phyloP scores from a whole-genome alignment of 345 rosid species.

The Psidium guajava region DNA sequence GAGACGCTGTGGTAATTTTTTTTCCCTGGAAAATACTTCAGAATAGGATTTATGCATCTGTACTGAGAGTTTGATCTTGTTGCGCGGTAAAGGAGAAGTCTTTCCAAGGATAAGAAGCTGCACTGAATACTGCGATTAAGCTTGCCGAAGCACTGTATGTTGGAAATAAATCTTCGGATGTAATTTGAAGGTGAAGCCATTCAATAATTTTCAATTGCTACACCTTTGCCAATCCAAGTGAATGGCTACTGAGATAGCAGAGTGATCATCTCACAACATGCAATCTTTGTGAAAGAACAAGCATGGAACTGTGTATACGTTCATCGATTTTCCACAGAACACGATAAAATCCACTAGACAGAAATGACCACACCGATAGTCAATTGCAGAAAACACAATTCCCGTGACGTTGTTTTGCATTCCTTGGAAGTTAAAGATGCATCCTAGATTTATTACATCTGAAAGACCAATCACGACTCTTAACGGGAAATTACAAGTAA shows the following conservation, averaged over 20 bases:
- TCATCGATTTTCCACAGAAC: neutral
- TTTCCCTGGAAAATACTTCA: neutral
- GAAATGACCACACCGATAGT: neutral
- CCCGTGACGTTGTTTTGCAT: neutral
- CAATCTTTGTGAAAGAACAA: neutral
- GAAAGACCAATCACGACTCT: neutral
- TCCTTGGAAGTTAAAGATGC: neutral
- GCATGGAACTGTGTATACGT: neutral
- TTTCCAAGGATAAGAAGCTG: neutral
- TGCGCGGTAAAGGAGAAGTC: neutral
- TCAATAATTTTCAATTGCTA: neutral
- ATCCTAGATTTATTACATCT: too few species aligned
- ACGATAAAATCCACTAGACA: neutral
- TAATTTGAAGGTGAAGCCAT: neutral
- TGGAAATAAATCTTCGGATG: neutral
- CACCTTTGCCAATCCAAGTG: neutral
- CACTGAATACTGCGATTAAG: neutral
- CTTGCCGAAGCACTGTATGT: neutral
- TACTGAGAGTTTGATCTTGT: neutral
- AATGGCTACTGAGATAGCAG: neutral
- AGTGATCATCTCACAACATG: neutral
- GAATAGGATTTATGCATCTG: neutral
- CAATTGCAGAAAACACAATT: neutral
- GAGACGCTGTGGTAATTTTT: neutral
- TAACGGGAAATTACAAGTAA: neutral